phyloP scores from a whole-genome alignment of 306 rosid species.

The Neltuma alba region DNA sequence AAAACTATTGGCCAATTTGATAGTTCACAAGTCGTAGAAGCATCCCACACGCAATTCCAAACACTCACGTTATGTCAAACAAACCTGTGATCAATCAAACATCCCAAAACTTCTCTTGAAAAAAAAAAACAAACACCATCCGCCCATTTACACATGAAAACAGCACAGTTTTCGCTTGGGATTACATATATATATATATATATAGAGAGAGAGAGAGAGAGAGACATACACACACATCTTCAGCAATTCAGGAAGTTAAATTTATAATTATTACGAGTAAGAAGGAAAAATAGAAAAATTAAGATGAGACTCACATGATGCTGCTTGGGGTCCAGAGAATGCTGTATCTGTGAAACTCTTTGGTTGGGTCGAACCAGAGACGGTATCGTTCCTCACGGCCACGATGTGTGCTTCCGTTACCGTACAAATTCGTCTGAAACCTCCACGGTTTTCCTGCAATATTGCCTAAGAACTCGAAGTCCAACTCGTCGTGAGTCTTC shows the following conservation, averaged over 20 bases:
- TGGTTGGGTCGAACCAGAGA: constrained; percentile 92
- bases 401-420: constrained; percentile 89
- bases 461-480: constrained; percentile 92
- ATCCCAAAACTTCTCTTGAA: neutral
- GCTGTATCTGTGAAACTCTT: constrained; percentile 77
- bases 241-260: neutral
- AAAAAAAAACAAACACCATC: neutral
- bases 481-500: constrained; percentile 89
- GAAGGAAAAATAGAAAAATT: neutral
- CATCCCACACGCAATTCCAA: constrained; percentile 59
- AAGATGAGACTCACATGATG: constrained; percentile 56
- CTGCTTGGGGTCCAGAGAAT: constrained; percentile 82
- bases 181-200: too few species aligned
- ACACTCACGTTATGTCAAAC: constrained; percentile 47
- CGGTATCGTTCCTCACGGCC: constrained; percentile 95
- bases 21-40: constrained; percentile 32
- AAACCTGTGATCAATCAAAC: constrained; percentile 21
- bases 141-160: neutral
- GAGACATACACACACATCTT: neutral
- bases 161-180: neutral
- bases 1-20: constrained; percentile 20
- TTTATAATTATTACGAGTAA: neutral
- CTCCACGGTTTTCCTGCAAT: constrained; percentile 86
- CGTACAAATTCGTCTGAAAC: constrained; percentile 91
- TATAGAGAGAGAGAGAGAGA: too few species aligned